phyloP scores from a whole-genome alignment of 345 rosid species.

The Acer campestre region DNA sequence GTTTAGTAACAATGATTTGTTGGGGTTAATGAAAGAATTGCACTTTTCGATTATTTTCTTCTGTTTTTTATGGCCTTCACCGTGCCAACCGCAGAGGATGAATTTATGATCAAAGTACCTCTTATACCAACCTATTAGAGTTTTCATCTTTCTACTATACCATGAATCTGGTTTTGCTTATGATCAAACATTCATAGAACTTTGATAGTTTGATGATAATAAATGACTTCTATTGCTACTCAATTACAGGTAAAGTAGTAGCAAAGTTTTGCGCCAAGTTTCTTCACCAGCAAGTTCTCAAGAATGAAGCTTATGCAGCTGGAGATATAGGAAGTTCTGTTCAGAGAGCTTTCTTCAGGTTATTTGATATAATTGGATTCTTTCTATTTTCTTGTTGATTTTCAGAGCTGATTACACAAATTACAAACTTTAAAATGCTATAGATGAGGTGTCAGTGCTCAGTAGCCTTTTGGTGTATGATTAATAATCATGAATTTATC shows the following conservation, averaged over 20 bases:
- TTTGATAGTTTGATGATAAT: background rate
- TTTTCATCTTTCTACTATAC: background rate
- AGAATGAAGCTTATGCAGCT: constrained; percentile 63
- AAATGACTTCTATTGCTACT: background rate
- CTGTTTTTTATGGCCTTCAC: too few species aligned
- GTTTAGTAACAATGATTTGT: background rate
- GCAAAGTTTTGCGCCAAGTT: constrained; percentile 92
- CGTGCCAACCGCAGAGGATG: too few species aligned
- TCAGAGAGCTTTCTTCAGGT: constrained; percentile 89
- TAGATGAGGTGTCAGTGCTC: background rate
- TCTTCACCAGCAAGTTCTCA: constrained; percentile 85
- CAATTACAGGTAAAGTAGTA: constrained; percentile 80
- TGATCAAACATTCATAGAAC: background rate
- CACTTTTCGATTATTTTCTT: too few species aligned
- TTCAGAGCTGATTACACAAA: background rate
- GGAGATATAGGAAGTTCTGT: constrained; percentile 76
- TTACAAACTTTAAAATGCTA: background rate
- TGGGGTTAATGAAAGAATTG: too few species aligned
- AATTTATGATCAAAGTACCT: too few species aligned
- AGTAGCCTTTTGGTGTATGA: too few species aligned
- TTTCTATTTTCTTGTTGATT: background rate
- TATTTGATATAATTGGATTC: background rate
- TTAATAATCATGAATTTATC: background rate
- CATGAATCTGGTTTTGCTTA: background rate
- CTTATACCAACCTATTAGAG: background rate